Conservation (phyloP, 345 rosid species). For the Eucalyptus polyanthemos region DNA sequence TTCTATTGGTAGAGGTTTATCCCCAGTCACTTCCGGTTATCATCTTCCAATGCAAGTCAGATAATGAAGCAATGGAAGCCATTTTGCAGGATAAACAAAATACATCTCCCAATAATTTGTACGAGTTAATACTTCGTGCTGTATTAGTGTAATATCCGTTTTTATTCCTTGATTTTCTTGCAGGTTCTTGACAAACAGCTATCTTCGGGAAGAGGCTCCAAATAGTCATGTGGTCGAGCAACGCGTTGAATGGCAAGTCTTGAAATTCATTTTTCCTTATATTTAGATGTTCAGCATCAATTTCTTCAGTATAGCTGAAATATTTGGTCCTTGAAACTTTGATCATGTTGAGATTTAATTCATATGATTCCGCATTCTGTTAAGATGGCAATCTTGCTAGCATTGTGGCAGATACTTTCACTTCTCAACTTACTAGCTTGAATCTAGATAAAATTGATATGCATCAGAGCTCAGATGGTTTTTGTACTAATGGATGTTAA, state of each 20-base stretch:
- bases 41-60: not conserved
- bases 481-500: not conserved
- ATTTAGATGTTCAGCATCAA: not conserved
- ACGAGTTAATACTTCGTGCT: not conserved
- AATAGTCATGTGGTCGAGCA: slow-evolving; percentile 98
- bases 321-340: not conserved
- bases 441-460: not conserved
- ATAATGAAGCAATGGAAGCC: not conserved
- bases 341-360: not conserved
- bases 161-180: not conserved
- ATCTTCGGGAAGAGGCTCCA: slow-evolving; percentile 95
- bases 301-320: not conserved
- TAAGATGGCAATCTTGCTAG: not conserved
- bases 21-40: not conserved
- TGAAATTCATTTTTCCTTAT: not conserved
- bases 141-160: not conserved
- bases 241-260: slow-evolving; percentile 92
- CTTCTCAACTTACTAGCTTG: not conserved
- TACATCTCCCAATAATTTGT: not conserved
- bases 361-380: not conserved
- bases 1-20: not conserved
- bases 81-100: not conserved
- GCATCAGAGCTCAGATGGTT: not conserved
- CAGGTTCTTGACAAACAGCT: slow-evolving; percentile 92
- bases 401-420: not conserved